Percentiles rank a stretch among this genome's conserved stretches.
These are phyloP conservation scores for Phytophthora colocasiae DNA, from an alignment of 352 stramenopile species.

Conservation along the genomic window DNA sequence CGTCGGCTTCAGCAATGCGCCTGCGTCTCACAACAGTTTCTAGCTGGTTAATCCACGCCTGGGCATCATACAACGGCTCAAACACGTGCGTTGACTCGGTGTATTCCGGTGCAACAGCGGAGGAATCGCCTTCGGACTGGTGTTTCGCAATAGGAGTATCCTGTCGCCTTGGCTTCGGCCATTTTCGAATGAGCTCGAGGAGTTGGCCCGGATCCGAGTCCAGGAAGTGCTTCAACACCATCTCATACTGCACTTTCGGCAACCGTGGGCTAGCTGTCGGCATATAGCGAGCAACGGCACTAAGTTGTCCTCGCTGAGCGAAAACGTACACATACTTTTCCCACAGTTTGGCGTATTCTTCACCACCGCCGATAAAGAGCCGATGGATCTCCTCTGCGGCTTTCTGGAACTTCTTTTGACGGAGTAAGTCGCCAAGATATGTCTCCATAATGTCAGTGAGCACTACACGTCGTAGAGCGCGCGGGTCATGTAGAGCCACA, in stretches of 20 bases:
- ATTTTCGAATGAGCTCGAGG: conserved; percentile 83
- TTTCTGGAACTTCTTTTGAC: conserved; percentile 75
- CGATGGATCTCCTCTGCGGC: conserved; percentile 78
- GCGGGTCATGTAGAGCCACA: conserved; percentile 68
- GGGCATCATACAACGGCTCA: conserved; percentile 80
- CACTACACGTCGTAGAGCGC: conserved; percentile 56
- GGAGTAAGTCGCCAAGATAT: conserved; percentile 77
- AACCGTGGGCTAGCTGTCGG: conserved; percentile 77
- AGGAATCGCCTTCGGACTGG: conserved; percentile 22
- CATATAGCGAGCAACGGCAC: conserved; percentile 73
- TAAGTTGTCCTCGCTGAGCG: conserved; percentile 76
- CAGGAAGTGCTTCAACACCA: conserved; percentile 87
- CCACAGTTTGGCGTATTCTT: conserved; percentile 76
- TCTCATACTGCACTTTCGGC: conserved; percentile 80
- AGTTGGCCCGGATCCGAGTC: conserved; percentile 81
- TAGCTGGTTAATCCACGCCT: conserved; percentile 85
- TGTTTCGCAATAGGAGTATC: conserved; percentile 34
- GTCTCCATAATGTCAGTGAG: conserved; percentile 79
- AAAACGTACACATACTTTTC: conserved; percentile 92
- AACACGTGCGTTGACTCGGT: conserved; percentile 73
- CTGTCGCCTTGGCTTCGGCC: conserved; percentile 73
- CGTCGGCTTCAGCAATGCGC: conserved; percentile 69
- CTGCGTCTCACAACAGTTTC: conserved; percentile 75
- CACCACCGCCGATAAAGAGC: conserved; percentile 59
- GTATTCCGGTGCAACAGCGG: conserved; percentile 66